Base-by-base conservation (phyloP, 768 basidiomycete genomes). In the Mycena venus region DNA sequence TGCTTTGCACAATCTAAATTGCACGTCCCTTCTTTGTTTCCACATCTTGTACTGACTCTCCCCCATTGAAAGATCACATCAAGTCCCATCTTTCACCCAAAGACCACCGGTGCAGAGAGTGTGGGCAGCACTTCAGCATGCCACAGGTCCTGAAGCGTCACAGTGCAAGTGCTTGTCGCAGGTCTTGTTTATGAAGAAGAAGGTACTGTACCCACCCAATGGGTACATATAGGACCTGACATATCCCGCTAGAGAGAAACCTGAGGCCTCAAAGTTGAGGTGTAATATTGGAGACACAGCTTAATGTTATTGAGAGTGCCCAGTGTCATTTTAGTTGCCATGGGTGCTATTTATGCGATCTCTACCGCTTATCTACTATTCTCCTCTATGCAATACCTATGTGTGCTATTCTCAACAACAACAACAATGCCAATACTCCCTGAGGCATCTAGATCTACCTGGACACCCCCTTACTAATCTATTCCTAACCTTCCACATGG, bases 71-170 rank as follows among this genome's bases (percentile, higher is more conserved):
- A 72, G 71, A 68, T 34, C 72, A 73, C n/a, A 32, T 64, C 25
- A 55, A 73, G 17, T 55, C 67, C 7, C 72, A 73, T 44, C 19
- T 11, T 11, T 53, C 29, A 12, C 2, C 36, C 60, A 73, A 68
- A 27, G 1, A 31, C 1, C 47, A 40, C 27, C 2, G 4, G 14
- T 73, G 66, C 67, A 19, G 7, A 3, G 25, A 12, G 12, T 73
- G 72, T n/a, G 40, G 38, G 12, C 29, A 68, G 25, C 4, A 1
- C n/a, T 73, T 73, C n/a, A 61, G 21, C 6, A 68, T 67, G 3
- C 5, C 38, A 14, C 65, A 62, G 21, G 53, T 58, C n/a, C 11
- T 55, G 66, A 63, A 62, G 38, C 66, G 72, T 0, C 72, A 73
- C 23, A 19, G 10, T 38, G 6, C n/a, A 68, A 53, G 7, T 71